Evolutionary conservation across 164 flowering plant species (phyloP).

Genomic region (Santalum album): DNA sequence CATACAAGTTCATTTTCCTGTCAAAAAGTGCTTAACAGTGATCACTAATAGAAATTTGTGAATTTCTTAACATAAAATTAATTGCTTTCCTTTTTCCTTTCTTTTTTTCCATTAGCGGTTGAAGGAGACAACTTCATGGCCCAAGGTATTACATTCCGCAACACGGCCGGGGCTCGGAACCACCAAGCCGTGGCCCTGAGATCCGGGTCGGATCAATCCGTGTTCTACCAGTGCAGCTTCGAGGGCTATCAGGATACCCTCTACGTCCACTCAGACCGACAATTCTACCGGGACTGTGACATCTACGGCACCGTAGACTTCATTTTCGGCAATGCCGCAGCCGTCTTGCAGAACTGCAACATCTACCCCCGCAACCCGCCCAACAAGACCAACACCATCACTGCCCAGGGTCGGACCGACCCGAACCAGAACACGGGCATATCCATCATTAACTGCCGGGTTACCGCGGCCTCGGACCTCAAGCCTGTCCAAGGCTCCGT

Average conservation of each 20-base stretch:
- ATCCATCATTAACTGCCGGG: constrained; percentile 38
- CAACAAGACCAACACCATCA: constrained; percentile 39
- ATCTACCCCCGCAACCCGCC: constrained; percentile 41
- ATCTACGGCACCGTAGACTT: constrained; percentile 61
- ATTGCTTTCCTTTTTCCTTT: too few relatives aligned
- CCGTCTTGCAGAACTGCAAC: constrained; percentile 51
- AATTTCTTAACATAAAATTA: too few relatives aligned
- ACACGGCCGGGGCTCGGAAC: constrained; percentile 51
- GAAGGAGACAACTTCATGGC: constrained; percentile 57
- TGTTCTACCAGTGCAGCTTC: constrained; percentile 44
- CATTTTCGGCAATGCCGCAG: constrained; percentile 67
- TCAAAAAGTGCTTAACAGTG: too few relatives aligned
- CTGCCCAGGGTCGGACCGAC: constrained; percentile 50
- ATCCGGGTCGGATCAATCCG: constrained; percentile 44
- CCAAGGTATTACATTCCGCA: constrained; percentile 47
- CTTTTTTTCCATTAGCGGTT: constrained; percentile 25
- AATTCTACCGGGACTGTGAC: constrained; percentile 54
- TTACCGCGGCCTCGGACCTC: constrained; percentile 38
- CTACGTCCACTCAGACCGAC: constrained; percentile 46
- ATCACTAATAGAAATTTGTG: too few relatives aligned
- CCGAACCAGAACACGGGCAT: constrained; percentile 63
- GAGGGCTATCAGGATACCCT: constrained; percentile 66
- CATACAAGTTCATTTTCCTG: too few relatives aligned
- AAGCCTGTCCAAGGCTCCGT: constrained; percentile 26
- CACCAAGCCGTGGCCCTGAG: constrained; percentile 71